phyloP scores from a whole-genome alignment of 2,329 filamentous ascomycete genomes.

The Triangularia setosa region DNA sequence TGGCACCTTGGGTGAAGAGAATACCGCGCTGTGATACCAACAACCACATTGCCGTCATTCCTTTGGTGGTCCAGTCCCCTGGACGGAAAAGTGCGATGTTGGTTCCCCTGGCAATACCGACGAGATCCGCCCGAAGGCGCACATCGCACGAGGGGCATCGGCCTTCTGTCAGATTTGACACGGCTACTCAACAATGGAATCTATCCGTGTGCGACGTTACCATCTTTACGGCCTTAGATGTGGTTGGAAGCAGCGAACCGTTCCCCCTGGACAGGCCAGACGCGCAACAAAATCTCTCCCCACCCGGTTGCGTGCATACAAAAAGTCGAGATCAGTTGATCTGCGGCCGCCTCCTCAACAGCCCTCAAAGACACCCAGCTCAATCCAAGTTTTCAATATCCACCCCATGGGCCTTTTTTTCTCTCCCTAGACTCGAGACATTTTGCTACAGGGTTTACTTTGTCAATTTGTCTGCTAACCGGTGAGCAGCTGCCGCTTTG shows the following conservation, averaged over 20 bases:
- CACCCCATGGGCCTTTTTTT: background rate
- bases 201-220: conserved; percentile 15
- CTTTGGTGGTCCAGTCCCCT: background rate
- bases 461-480: conserved; percentile 4
- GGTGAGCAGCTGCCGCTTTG: background rate
- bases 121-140: conserved; percentile 7
- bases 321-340: conserved; percentile 6
- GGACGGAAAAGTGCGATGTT: background rate
- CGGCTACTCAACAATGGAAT: conserved; percentile 8
- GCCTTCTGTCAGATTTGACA: conserved; percentile 10
- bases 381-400: conserved; percentile 1
- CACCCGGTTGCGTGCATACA: conserved; percentile 13
- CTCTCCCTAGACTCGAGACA: conserved; percentile 6
- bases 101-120: background rate
- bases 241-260: background rate
- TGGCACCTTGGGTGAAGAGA: background rate
- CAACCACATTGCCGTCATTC: background rate
- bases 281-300: background rate
- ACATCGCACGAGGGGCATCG: background rate
- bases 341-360: background rate
- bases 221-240: conserved; percentile 27
- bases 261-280: background rate
- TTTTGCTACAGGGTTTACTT: background rate
- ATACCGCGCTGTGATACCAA: background rate
- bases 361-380: conserved; percentile 11